Percentiles rank a stretch among this genome's conserved stretches.
phyloP scores from a whole-genome alignment of 1,139 yeast genomes.

The Geotrichum carabidarum region DNA sequence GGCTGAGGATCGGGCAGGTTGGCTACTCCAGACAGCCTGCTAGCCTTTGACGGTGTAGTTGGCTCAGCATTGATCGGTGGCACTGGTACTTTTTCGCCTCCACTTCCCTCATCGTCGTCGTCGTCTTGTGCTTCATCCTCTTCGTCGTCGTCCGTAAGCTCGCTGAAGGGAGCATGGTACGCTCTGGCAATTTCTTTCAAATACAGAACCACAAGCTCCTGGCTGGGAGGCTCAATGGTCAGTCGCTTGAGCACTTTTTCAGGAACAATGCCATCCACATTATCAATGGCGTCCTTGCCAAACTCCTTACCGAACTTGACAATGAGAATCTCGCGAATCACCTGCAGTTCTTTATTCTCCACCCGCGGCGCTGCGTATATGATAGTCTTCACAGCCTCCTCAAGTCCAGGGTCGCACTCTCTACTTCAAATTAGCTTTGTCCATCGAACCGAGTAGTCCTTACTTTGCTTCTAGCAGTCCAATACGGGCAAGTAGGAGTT shows the following conservation, averaged over 20 bases:
- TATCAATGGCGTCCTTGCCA: slow-evolving; percentile 58
- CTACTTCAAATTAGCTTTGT: slow-evolving; percentile 19
- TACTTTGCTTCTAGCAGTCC: slow-evolving; percentile 45
- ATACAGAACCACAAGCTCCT: slow-evolving; percentile 62
- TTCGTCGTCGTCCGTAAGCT: slow-evolving; percentile 41
- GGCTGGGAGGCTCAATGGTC: slow-evolving; percentile 61
- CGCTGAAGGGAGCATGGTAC: slow-evolving; percentile 69
- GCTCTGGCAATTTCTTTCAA: slow-evolving; percentile 77
- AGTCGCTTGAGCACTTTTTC: slow-evolving; percentile 61
- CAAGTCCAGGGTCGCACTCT: slow-evolving; percentile 58
- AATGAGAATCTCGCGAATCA: slow-evolving; percentile 57
- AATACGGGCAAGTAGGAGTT: slow-evolving; percentile 70
- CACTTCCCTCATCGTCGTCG: slow-evolving; percentile 33
- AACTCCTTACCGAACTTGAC: slow-evolving; percentile 63
- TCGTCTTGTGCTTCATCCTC: slow-evolving; percentile 31
- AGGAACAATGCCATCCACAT: slow-evolving; percentile 54
- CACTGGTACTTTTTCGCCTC: slow-evolving; percentile 30
- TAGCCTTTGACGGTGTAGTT: slow-evolving; percentile 21
- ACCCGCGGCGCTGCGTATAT: slow-evolving; percentile 68
- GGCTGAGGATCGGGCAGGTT: slow-evolving; percentile 29
- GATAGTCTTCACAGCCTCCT: slow-evolving; percentile 70
- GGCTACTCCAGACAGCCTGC: slow-evolving; percentile 26
- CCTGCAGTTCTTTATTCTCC: slow-evolving; percentile 66
- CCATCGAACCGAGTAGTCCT: neutral
- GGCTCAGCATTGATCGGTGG: slow-evolving; percentile 25